Percentiles rank a stretch among this genome's conserved stretches.
Conservation (phyloP, 495 filamentous ascomycete species). For the Aspergillus biplanus region DNA sequence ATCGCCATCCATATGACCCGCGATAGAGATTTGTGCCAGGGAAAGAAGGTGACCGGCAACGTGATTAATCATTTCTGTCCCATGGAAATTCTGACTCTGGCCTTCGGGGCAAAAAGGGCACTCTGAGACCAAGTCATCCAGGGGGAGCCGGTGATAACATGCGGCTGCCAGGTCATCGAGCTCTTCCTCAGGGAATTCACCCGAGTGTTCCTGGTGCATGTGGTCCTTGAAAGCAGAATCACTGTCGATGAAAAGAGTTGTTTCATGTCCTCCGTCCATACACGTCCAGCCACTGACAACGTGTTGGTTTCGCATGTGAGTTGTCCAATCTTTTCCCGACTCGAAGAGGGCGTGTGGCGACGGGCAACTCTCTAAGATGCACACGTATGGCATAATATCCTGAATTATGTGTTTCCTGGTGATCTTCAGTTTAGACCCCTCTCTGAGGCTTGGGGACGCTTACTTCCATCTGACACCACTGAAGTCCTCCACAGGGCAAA, state of each 20-base stretch:
- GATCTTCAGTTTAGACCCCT: background rate
- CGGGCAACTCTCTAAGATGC: background rate
- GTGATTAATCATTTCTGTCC: constrained; percentile 6
- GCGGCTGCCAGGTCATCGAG: constrained; percentile 3
- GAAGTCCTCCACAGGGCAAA: constrained; percentile 1
- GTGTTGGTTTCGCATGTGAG: constrained; percentile 13
- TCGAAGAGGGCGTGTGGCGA: constrained; percentile 12
- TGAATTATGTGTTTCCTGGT: constrained; percentile 9
- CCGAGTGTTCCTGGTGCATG: background rate
- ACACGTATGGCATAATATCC: constrained; percentile 15
- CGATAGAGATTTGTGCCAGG: constrained; percentile 12
- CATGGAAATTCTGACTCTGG: background rate
- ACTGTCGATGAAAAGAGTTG: background rate
- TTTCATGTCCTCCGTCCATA: constrained; percentile 10
- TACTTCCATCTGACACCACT: constrained; percentile 13
- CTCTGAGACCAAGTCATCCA: background rate
- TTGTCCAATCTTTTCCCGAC: constrained; percentile 3
- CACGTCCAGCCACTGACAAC: constrained; percentile 10
- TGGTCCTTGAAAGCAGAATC: constrained; percentile 3
- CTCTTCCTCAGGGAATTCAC: constrained; percentile 6
- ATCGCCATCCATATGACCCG: background rate
- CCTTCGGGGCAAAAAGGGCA: constrained; percentile 12
- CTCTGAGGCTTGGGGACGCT: background rate
- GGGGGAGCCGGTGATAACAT: constrained; percentile 10
- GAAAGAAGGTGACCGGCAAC: constrained; percentile 6